Evolutionary conservation across 495 filamentous ascomycete species (phyloP).

Genomic region (Terfezia claveryi): DNA sequence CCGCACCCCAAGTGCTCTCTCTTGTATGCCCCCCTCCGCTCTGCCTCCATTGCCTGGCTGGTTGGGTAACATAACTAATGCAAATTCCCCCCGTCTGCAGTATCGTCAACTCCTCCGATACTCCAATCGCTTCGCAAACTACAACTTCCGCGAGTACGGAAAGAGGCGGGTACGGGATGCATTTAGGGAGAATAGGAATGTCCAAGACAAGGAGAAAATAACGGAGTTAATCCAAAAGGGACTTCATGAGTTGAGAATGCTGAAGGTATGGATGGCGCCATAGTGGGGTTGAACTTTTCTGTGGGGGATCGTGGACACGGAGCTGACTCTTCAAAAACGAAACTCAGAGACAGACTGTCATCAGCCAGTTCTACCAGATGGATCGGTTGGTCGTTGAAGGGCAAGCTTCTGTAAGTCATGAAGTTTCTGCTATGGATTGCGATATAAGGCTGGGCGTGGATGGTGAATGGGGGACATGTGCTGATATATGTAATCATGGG

Average conservation of each 20-base stretch:
- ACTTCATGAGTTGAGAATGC: slow-evolving; percentile 60
- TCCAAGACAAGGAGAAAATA: slow-evolving; percentile 47
- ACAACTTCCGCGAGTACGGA: slow-evolving; percentile 96
- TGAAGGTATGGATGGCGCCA: slow-evolving; percentile 49
- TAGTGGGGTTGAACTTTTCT: background rate
- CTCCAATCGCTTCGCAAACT: slow-evolving; percentile 66
- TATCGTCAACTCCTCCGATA: slow-evolving; percentile 84
- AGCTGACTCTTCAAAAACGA: too few relatives aligned
- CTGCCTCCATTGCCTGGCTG: too few relatives aligned
- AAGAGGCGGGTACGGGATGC: slow-evolving; percentile 68
- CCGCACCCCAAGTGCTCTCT: too few relatives aligned
- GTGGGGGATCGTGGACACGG: too few relatives aligned
- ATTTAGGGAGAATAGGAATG: slow-evolving; percentile 55
- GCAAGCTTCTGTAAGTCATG: slow-evolving; percentile 7
- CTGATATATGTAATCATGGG: background rate
- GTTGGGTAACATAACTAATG: background rate
- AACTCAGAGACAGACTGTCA: slow-evolving; percentile 68
- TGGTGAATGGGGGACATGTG: too few relatives aligned
- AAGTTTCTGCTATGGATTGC: background rate
- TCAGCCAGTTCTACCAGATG: slow-evolving; percentile 86
- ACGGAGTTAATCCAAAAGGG: slow-evolving; percentile 82
- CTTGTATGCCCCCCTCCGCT: too few relatives aligned
- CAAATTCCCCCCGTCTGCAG: slow-evolving; percentile 22
- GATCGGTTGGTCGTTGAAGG: slow-evolving; percentile 88
- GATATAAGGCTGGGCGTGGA: too few relatives aligned